Evolutionary conservation across 495 filamentous ascomycete species (phyloP).

Genomic region (Penicillium macrosclerotiorum): DNA sequence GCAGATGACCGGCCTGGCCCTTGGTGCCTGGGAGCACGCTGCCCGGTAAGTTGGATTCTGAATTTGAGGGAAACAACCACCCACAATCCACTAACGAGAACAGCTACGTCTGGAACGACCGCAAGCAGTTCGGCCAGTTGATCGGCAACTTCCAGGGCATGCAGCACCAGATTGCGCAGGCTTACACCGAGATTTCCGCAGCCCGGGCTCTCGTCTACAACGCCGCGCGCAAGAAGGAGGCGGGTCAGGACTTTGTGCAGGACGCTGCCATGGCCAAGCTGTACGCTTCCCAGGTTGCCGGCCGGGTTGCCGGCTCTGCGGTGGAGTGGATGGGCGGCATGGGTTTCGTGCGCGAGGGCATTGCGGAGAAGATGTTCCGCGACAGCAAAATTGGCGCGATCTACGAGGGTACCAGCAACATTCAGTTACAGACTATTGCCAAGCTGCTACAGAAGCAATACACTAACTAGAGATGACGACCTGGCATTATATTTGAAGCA

Average conservation of each 20-base stretch:
- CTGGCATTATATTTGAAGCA: not conserved
- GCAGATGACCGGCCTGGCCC: constrained; percentile 96
- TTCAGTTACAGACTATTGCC: constrained; percentile 89
- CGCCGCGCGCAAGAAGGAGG: constrained; percentile 96
- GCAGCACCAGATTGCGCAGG: constrained; percentile 98
- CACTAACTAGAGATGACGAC: constrained; percentile 39
- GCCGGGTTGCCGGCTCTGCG: constrained; percentile 77
- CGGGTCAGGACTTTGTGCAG: constrained; percentile 87
- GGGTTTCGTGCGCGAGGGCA: constrained; percentile 92
- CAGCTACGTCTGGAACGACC: constrained; percentile 92
- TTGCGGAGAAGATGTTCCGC: constrained; percentile 97
- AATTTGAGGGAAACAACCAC: not conserved
- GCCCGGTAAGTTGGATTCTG: constrained; percentile 54
- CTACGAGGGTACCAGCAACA: constrained; percentile 90
- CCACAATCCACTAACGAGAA: constrained; percentile 1
- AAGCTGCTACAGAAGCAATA: constrained; percentile 92
- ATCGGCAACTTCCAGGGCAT: constrained; percentile 98
- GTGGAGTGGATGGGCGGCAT: constrained; percentile 99
- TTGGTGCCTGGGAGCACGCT: constrained; percentile 95
- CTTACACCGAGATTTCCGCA: constrained; percentile 88
- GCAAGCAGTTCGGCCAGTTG: constrained; percentile 90
- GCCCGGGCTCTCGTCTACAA: constrained; percentile 94
- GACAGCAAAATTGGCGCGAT: constrained; percentile 99
- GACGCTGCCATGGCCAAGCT: constrained; percentile 99
- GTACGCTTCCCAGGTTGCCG: constrained; percentile 89